These are phyloP conservation scores for Fusarium sterilihyphosum DNA, from an alignment of 2,329 filamentous ascomycete genomes.

Conservation along the genomic window DNA sequence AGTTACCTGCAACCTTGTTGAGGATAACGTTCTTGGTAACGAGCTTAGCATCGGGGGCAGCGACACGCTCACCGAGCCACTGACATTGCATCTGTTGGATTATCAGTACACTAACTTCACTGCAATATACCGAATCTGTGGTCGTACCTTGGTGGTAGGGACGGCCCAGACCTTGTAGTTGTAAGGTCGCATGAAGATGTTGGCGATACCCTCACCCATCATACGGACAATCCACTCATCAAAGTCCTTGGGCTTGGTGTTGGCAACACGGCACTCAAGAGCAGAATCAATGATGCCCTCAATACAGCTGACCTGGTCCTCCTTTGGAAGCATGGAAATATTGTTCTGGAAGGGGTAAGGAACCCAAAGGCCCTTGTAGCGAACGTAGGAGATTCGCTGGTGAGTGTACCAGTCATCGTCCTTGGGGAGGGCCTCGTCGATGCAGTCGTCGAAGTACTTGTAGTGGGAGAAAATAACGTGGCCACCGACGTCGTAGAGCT, in stretches of 20 bases:
- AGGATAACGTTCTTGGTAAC: slow-evolving; percentile 95
- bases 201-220: slow-evolving; percentile 87
- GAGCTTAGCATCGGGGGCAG: slow-evolving; percentile 93
- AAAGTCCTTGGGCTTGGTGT: slow-evolving; percentile 94
- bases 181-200: slow-evolving; percentile 99
- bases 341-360: slow-evolving; percentile 99
- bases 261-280: slow-evolving; percentile 84
- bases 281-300: slow-evolving; percentile 97
- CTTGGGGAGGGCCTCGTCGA: slow-evolving; percentile 95
- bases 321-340: slow-evolving; percentile 96
- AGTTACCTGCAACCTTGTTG: slow-evolving; percentile 94
- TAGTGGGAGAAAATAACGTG: slow-evolving; percentile 99
- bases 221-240: slow-evolving; percentile 98
- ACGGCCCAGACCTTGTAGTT: slow-evolving; percentile 99
- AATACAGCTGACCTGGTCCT: slow-evolving; percentile 94
- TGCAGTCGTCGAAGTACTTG: slow-evolving; percentile 99
- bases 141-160: slow-evolving; percentile 87
- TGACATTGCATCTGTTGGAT: slow-evolving; percentile 89
- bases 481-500: slow-evolving; percentile 98
- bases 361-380: slow-evolving; percentile 96
- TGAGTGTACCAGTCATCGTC: slow-evolving; percentile 97
- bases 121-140: not conserved
- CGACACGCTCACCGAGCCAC: slow-evolving; percentile 98
- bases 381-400: slow-evolving; percentile 98
- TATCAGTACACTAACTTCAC: slow-evolving; percentile 16